phyloP scores from a whole-genome alignment of 306 rosid species.

The Argentina anserina region DNA sequence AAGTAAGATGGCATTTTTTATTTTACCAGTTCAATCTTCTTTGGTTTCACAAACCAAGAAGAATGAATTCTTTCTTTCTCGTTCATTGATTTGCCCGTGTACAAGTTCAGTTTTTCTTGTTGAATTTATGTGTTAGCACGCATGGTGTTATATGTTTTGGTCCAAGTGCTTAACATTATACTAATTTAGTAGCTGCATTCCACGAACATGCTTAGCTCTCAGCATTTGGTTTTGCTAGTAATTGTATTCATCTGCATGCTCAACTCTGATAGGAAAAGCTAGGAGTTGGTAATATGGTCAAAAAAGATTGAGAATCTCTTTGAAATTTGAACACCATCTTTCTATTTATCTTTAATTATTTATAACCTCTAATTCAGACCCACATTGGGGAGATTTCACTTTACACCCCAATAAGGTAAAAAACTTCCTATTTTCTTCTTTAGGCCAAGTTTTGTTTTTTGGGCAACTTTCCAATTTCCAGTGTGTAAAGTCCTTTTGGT shows the following conservation, averaged over 20 bases:
- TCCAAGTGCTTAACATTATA: too few species aligned
- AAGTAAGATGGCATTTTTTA: too few species aligned
- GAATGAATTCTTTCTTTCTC: not conserved
- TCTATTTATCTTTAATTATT: not conserved
- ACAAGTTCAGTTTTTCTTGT: not conserved
- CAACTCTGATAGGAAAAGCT: not conserved
- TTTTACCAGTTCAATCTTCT: too few species aligned
- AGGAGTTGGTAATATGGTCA: not conserved
- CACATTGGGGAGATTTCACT: not conserved
- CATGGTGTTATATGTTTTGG: not conserved
- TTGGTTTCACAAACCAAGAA: not conserved
- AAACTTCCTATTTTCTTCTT: not conserved
- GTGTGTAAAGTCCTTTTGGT: not conserved
- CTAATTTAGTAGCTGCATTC: not conserved
- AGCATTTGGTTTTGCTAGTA: not conserved
- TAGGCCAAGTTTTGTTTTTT: not conserved
- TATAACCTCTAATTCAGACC: not conserved
- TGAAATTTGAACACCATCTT: not conserved
- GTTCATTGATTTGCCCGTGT: not conserved
- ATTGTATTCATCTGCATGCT: too few species aligned
- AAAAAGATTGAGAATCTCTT: not conserved
- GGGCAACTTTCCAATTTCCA: not conserved
- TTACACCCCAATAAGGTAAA: slow-evolving; percentile 2
- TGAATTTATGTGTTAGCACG: not conserved
- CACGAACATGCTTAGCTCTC: not conserved